phyloP scores from a whole-genome alignment of 1,284 basidiomycete genomes.

The Ceraceosorus guamensis region DNA sequence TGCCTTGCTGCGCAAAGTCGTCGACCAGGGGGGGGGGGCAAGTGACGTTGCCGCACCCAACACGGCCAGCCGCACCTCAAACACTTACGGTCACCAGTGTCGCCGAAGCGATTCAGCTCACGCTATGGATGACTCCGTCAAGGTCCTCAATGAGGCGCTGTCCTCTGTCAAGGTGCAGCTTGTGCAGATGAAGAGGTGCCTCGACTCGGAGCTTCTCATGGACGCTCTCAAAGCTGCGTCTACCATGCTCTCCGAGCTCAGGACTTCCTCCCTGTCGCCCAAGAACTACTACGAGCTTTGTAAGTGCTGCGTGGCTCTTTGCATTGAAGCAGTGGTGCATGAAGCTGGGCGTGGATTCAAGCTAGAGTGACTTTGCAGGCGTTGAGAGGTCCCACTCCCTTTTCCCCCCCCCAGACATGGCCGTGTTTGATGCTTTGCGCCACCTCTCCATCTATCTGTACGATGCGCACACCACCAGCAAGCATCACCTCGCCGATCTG shows the following conservation, averaged over 20 bases:
- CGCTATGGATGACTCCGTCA: slow-evolving; percentile 46
- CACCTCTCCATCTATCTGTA: slow-evolving; percentile 46
- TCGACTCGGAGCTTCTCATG: slow-evolving; percentile 46
- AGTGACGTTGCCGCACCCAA: no score
- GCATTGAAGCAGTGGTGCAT: neutral
- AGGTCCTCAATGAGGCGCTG: slow-evolving; percentile 42
- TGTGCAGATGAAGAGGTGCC: slow-evolving; percentile 45
- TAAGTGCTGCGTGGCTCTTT: slow-evolving; percentile 11
- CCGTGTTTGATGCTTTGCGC: slow-evolving; percentile 44
- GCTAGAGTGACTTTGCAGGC: no score
- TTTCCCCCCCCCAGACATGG: slow-evolving; percentile 39
- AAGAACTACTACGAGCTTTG: slow-evolving; percentile 48
- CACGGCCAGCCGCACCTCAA: no score
- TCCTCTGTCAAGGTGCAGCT: slow-evolving; percentile 46
- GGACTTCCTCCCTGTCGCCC: slow-evolving; percentile 40
- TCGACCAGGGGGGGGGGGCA: no score
- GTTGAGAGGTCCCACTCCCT: neutral
- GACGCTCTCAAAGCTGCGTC: slow-evolving; percentile 46
- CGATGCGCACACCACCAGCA: slow-evolving; percentile 42
- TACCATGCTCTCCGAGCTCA: slow-evolving; percentile 45
- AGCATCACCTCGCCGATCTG: slow-evolving; percentile 46
- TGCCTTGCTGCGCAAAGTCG: no score
- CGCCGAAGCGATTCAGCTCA: no score
- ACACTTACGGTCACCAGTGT: no score
- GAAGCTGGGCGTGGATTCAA: no score